phyloP scores from a whole-genome alignment of 2,329 filamentous ascomycete genomes.

The Aspergillus jensenii region DNA sequence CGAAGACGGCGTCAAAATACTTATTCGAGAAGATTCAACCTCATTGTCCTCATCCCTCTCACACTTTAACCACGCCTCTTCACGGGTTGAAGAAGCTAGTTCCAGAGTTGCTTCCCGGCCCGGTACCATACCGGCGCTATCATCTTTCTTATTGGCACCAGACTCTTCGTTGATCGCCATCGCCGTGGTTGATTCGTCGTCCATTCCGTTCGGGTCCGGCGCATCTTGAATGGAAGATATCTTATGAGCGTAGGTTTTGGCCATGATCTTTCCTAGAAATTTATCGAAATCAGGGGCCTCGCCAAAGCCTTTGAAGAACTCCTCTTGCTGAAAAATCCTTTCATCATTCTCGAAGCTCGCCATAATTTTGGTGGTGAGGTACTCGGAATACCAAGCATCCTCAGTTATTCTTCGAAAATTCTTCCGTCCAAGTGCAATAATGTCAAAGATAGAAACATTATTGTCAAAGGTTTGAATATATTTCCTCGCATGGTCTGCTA shows the following conservation, averaged over 20 bases:
- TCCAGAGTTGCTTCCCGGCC: too few species aligned
- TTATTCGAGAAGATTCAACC: too few species aligned
- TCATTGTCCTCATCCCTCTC: too few species aligned
- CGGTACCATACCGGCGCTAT: too few species aligned
- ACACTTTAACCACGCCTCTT: too few species aligned
- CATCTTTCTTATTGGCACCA: too few species aligned
- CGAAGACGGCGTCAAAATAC: too few species aligned
- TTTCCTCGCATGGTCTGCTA: background rate
- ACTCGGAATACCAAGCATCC: background rate
- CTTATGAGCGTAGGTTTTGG: background rate
- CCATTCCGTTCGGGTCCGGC: background rate
- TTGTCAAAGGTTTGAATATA: background rate
- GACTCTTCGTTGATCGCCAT: too few species aligned
- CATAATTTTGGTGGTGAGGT: conserved; percentile 13
- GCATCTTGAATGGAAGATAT: background rate
- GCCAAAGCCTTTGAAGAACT: conserved; percentile 5
- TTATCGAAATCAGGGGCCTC: conserved; percentile 17
- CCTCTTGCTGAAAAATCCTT: conserved; percentile 1
- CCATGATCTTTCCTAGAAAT: conserved; percentile 1
- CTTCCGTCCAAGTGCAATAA: background rate
- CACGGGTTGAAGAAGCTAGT: too few species aligned
- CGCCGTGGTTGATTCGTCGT: background rate
- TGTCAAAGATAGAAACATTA: background rate
- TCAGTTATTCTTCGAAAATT: background rate
- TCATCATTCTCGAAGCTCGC: conserved; percentile 15